A percentile compares a stretch with the other conserved stretches of the same genome.
These are phyloP conservation scores for Leccinum subrobustum DNA, from an alignment of 1,284 basidiomycete genomes.

Conservation along the genomic window DNA sequence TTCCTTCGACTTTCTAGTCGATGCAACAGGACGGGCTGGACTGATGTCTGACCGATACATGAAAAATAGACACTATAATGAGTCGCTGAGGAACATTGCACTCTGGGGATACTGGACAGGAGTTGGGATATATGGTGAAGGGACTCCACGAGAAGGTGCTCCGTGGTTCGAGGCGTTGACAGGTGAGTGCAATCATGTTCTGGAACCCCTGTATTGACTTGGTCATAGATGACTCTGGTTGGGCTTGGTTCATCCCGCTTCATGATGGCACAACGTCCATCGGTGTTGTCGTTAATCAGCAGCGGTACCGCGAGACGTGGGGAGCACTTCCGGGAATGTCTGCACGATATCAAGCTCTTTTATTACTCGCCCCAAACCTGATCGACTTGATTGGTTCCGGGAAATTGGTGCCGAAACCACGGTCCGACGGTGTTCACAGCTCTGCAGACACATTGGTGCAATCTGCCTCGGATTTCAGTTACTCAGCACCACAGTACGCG, in stretches of 20 bases:
- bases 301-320: conserved; percentile 42
- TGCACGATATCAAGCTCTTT: conserved; percentile 28
- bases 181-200: conserved; percentile 38
- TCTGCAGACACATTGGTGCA: conserved; percentile 33
- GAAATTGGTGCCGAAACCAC: conserved; percentile 38
- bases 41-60: conserved; percentile 65
- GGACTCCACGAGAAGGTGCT: conserved; percentile 51
- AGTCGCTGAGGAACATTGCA: conserved; percentile 69
- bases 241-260: conserved; percentile 78
- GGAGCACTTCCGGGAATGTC: conserved; percentile 36
- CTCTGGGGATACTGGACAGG: conserved; percentile 75
- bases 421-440: background rate
- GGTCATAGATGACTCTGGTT: conserved; percentile 65
- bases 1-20: conserved; percentile 63
- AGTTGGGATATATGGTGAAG: conserved; percentile 52
- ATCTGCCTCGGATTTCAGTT: conserved; percentile 65
- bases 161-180: conserved; percentile 73
- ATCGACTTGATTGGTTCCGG: conserved; percentile 49
- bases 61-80: conserved; percentile 66
- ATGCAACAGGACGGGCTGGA: conserved; percentile 69
- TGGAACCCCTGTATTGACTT: conserved; percentile 5
- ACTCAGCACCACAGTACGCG: conserved; percentile 62
- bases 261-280: conserved; percentile 67
- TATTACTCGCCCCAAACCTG: conserved; percentile 51
- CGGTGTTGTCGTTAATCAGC: conserved; percentile 70